Conservation (phyloP, 1,284 basidiomycete genomes). For the Acaromyces ingoldii region DNA sequence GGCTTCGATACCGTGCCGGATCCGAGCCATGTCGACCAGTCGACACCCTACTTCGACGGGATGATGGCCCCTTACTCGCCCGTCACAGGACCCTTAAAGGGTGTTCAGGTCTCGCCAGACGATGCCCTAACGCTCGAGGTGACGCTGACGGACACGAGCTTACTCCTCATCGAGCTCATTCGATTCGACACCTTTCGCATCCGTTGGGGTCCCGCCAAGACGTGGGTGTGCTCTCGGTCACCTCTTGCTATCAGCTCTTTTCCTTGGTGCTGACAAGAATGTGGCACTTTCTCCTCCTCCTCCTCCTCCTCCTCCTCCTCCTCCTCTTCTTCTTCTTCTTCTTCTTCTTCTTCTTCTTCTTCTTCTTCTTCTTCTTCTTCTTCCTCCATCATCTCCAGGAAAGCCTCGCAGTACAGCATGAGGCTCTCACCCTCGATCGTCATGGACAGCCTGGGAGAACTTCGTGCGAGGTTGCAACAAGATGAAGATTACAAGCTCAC, state of each 20-base stretch:
- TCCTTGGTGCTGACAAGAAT: no score
- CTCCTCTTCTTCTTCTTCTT: no score
- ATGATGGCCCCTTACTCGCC: neutral
- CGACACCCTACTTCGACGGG: neutral
- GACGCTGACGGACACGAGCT: neutral
- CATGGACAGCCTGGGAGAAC: neutral
- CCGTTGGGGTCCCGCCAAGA: conserved; percentile 1
- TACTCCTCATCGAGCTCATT: neutral
- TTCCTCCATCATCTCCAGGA: no score
- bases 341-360: no score
- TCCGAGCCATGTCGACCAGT: neutral
- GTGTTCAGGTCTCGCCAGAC: neutral
- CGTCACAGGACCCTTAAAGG: neutral
- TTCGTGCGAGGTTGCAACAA: neutral
- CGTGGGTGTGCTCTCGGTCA: no score
- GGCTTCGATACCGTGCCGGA: neutral
- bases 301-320: no score
- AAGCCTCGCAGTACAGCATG: neutral
- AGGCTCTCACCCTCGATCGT: neutral
- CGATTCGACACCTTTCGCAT: conserved; percentile 5
- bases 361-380: no score
- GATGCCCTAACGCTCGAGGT: neutral
- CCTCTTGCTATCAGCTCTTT: no score
- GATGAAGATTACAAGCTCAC: conserved; percentile 1
- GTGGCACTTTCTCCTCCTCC: no score